Base-by-base conservation (phyloP, 2,329 filamentous ascomycete genomes). In the Trichoderma atroviride region DNA sequence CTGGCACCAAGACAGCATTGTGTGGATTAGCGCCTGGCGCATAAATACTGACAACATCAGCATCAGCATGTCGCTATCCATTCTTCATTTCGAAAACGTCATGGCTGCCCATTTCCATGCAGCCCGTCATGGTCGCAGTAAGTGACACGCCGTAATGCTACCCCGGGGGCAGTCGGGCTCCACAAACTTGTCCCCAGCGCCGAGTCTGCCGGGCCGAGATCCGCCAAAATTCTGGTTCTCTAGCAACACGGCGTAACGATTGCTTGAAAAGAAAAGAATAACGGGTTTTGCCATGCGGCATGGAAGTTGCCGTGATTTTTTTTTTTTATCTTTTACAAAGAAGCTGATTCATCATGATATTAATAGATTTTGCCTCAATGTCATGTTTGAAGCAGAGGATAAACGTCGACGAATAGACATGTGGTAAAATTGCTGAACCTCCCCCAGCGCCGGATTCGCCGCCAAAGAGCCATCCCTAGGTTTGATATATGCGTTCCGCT, bases 401-500 rank as follows among this genome's bases (percentile, higher is more conserved):
- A 33, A 24, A 3, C 35, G 16, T 43, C 63, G 43, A 66, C 14
- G 14, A 37, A 35, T 27, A 7, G 37, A 35, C 24, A 37, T 29
- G 29, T 43, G 40, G 40, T 58, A 33, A 67, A n/a, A 52, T 22
- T 67, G 55, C 35, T 29, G 13, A 29, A 59, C 55, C 64, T n/a
- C n/a, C 33, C 16, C 55, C 53, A 29, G 55, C 64, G 55, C 64
- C 64, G 40, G 55, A 67, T 52, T 55, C 53, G 55, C 52, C 40
- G n/a, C 24, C 29, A 19, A 35, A 33, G 19, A 50, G 37, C 58
- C 55, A 56, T 67, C 50, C 64, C 53, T 59, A 16, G 22, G 35
- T 31, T 31, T 58, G 40, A 31, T 58, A 67, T 52, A 59, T 67
- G 55, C 55, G 64, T 56, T 67, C 40, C 40, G 64, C 64, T 67